Percentiles rank a stretch among this genome's conserved stretches.
Evolutionary conservation across 1,284 basidiomycete genomes (phyloP).

Genomic region (Tilletia setariae): DNA sequence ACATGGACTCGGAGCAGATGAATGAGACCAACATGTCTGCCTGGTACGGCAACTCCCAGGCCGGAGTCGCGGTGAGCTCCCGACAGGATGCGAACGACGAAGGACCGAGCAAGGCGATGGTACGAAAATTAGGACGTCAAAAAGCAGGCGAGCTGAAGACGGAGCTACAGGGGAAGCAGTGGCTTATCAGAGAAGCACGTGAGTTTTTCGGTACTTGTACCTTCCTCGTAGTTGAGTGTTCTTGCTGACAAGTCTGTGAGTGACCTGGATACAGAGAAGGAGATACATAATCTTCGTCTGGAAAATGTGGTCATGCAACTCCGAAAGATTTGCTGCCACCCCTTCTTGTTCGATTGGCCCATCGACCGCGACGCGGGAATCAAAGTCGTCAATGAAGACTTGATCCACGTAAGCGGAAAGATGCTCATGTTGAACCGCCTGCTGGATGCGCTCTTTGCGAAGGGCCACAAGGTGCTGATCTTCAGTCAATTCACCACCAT

Average conservation of each 20-base stretch:
- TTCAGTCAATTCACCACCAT: constrained; percentile 79
- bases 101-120: background rate
- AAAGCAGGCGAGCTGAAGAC: constrained; percentile 13
- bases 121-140: background rate
- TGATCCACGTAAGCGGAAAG: constrained; percentile 85
- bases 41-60: background rate
- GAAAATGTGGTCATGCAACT: constrained; percentile 90
- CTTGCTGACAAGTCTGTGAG: background rate
- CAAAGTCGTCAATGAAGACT: constrained; percentile 60
- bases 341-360: constrained; percentile 88
- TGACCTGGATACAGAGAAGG: constrained; percentile 58
- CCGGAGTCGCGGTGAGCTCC: background rate
- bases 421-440: constrained; percentile 92
- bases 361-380: constrained; percentile 64
- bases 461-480: constrained; percentile 82
- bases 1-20: background rate
- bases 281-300: constrained; percentile 83
- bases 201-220: background rate
- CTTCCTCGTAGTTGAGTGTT: background rate
- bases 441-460: constrained; percentile 74
- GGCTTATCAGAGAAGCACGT: constrained; percentile 30
- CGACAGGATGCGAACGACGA: background rate
- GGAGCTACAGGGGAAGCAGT: constrained; percentile 40
- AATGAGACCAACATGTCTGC: background rate
- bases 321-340: constrained; percentile 77